Evolutionary conservation across 1,139 yeast species (phyloP).

Genomic region (Yamadazyma oceani): DNA sequence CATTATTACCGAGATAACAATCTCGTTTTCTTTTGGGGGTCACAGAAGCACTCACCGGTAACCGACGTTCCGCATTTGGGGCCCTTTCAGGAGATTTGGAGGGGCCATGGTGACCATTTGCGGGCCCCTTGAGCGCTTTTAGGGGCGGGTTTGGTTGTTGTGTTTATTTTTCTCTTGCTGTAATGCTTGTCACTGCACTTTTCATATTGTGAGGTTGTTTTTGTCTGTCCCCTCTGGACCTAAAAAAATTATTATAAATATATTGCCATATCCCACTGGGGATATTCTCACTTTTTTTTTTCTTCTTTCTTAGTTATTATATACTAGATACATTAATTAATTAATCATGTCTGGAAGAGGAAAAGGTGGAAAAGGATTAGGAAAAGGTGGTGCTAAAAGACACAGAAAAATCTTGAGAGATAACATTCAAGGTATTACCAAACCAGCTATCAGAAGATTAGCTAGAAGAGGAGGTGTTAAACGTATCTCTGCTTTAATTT

Average conservation of each 20-base stretch:
- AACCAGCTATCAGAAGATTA: slow-evolving; percentile 99
- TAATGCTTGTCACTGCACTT: background rate
- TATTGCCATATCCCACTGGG: slow-evolving; percentile 8
- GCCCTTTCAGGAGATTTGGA: too few species aligned
- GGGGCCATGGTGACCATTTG: background rate
- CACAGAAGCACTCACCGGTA: background rate
- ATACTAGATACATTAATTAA: slow-evolving; percentile 14
- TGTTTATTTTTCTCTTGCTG: slow-evolving; percentile 6
- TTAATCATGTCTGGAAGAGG: slow-evolving; percentile 96
- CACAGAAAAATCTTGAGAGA: slow-evolving; percentile 99
- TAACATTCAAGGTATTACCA: slow-evolving; percentile 99
- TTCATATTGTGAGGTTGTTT: background rate
- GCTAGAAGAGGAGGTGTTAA: slow-evolving; percentile 99
- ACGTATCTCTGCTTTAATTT: slow-evolving; percentile 98
- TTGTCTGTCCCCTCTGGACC: background rate
- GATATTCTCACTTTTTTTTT: slow-evolving; percentile 13
- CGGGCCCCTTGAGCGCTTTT: slow-evolving; percentile 2
- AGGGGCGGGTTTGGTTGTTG: too few species aligned
- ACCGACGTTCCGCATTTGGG: too few species aligned
- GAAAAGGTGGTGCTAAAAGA: slow-evolving; percentile 99
- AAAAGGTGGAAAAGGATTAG: slow-evolving; percentile 99
- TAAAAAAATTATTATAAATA: slow-evolving; percentile 9
- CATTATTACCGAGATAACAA: background rate
- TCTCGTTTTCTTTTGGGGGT: background rate
- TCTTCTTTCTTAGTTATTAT: slow-evolving; percentile 8